A percentile compares a stretch with the other conserved stretches of the same genome.
These are phyloP conservation scores for Colletotrichum cordylinicola DNA, from an alignment of 2,329 filamentous ascomycete genomes.

Conservation along the genomic window DNA sequence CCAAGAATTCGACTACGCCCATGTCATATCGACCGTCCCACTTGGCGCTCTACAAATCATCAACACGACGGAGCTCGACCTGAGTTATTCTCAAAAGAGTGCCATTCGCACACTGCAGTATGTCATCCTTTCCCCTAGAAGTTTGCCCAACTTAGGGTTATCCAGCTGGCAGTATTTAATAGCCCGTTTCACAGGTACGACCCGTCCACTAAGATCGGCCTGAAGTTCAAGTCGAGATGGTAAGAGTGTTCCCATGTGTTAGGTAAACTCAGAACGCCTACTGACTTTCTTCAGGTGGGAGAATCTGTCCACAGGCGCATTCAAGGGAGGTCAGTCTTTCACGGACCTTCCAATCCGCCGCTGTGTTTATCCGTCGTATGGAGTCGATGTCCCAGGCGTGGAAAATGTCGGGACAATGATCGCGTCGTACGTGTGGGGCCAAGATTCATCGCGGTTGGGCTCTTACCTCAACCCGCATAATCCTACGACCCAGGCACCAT, in stretches of 20 bases:
- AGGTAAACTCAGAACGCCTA: neutral
- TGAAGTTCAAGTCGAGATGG: slow-evolving; percentile 34
- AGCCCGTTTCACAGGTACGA: slow-evolving; percentile 25
- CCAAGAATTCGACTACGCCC: slow-evolving; percentile 22
- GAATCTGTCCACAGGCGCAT: slow-evolving; percentile 24
- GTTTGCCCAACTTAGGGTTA: neutral
- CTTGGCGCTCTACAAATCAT: slow-evolving; percentile 30
- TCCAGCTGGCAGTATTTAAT: neutral
- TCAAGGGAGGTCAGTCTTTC: slow-evolving; percentile 29
- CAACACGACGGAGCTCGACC: slow-evolving; percentile 28
- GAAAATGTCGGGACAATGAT: slow-evolving; percentile 27
- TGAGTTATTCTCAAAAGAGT: slow-evolving; percentile 31
- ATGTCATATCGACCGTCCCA: slow-evolving; percentile 30
- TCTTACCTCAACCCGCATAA: slow-evolving; percentile 28
- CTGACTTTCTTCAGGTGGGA: slow-evolving; percentile 22
- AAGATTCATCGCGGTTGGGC: slow-evolving; percentile 29
- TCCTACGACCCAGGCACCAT: slow-evolving; percentile 16
- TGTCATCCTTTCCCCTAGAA: neutral
- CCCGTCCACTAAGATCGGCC: slow-evolving; percentile 32
- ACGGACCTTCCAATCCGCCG: slow-evolving; percentile 35
- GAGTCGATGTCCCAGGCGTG: slow-evolving; percentile 19
- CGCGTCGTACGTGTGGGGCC: slow-evolving; percentile 29
- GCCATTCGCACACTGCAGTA: slow-evolving; percentile 34
- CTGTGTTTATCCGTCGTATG: slow-evolving; percentile 38
- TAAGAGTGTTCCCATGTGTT: neutral